These are phyloP conservation scores for Trametes villosa DNA, from an alignment of 768 basidiomycete species.

Conservation along the genomic window DNA sequence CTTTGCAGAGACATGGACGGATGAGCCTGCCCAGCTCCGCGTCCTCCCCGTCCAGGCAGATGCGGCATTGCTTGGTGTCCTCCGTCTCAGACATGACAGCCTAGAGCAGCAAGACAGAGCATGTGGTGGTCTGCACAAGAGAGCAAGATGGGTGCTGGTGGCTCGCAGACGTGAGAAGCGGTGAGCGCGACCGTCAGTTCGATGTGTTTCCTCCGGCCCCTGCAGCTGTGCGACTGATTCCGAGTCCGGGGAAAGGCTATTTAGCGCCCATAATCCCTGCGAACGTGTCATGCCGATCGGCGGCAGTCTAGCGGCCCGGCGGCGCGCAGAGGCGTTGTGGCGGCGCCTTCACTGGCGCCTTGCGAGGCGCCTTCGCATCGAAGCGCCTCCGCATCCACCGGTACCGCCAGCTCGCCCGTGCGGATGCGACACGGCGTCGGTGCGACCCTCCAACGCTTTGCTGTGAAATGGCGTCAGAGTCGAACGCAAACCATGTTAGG, in stretches of 20 bases:
- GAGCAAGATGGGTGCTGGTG: background rate
- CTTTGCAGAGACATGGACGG: constrained; percentile 79
- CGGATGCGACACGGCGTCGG: background rate
- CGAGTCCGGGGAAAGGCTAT: background rate
- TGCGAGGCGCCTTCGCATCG: too few species aligned
- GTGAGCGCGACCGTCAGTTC: background rate
- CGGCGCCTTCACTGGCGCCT: too few species aligned
- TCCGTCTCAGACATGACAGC: constrained; percentile 10
- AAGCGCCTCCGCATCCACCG: too few species aligned
- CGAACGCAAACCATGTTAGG: constrained; percentile 43
- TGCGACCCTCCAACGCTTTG: background rate
- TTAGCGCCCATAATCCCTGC: background rate
- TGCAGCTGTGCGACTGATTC: too few species aligned
- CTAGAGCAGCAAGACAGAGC: background rate
- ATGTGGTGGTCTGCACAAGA: background rate
- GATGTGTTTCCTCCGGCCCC: too few species aligned
- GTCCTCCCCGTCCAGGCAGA: constrained; percentile 79
- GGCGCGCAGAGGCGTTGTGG: background rate
- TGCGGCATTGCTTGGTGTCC: constrained; percentile 74
- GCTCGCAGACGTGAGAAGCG: background rate
- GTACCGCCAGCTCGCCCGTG: too few species aligned
- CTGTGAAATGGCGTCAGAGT: constrained; percentile 14
- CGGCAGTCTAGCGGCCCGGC: background rate
- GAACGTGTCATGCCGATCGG: background rate
- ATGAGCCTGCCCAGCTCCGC: constrained; percentile 73